phyloP scores from a whole-genome alignment of 2,329 filamentous ascomycete species.

The Colletotrichum chrysophilum region DNA sequence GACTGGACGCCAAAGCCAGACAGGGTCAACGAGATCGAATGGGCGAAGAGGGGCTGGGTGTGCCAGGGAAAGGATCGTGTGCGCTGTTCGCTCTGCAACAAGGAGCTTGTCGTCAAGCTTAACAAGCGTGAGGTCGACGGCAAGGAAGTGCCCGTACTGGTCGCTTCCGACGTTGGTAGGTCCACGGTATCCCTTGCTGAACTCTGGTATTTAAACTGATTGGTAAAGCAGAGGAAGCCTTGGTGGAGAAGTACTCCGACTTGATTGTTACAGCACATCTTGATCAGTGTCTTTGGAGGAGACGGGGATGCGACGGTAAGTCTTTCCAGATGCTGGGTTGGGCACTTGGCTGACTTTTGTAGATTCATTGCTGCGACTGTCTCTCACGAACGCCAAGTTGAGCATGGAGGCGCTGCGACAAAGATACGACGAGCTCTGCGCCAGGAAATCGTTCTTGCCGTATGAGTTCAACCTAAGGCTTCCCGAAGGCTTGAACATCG shows the following conservation, averaged over 20 bases:
- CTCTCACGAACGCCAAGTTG: slow-evolving; percentile 64
- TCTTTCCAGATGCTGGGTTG: neutral
- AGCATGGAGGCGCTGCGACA: slow-evolving; percentile 63
- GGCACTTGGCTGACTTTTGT: slow-evolving; percentile 15
- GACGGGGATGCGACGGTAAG: slow-evolving; percentile 83
- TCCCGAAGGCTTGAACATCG: slow-evolving; percentile 56
- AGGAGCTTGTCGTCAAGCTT: slow-evolving; percentile 83
- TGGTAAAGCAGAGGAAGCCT: slow-evolving; percentile 55
- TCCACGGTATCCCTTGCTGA: neutral
- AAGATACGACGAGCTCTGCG: slow-evolving; percentile 69
- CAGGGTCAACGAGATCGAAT: slow-evolving; percentile 85
- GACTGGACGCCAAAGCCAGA: slow-evolving; percentile 94
- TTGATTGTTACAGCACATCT: slow-evolving; percentile 78
- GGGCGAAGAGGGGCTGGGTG: slow-evolving; percentile 92
- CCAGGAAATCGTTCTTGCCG: slow-evolving; percentile 60
- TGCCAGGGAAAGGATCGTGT: slow-evolving; percentile 86
- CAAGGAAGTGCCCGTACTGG: slow-evolving; percentile 55
- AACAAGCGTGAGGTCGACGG: slow-evolving; percentile 64
- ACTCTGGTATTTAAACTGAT: slow-evolving; percentile 7
- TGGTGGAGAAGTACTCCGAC: slow-evolving; percentile 78
- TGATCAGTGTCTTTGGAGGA: slow-evolving; percentile 85
- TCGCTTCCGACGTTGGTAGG: slow-evolving; percentile 64
- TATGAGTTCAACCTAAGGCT: slow-evolving; percentile 67
- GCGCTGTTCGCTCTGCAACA: slow-evolving; percentile 82
- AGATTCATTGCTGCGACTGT: slow-evolving; percentile 66